These are phyloP conservation scores for Rhizomucor pusillus DNA, from an alignment of 371 early-diverging fungal genomes.

Conservation along the genomic window DNA sequence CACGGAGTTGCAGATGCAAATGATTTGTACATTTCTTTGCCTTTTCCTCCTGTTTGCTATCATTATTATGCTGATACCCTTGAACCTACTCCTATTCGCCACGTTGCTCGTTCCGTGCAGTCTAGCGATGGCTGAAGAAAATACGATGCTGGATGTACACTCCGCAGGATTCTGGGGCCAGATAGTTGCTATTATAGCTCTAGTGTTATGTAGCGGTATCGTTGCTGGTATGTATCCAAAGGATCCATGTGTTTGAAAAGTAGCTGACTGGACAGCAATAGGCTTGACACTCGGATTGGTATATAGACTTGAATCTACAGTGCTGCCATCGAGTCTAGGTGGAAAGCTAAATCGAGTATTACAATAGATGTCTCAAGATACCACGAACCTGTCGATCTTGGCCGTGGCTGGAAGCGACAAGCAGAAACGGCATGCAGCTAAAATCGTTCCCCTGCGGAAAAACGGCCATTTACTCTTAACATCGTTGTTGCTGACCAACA, in stretches of 20 bases:
- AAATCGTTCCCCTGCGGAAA: slow-evolving; percentile 63
- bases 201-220: slow-evolving; percentile 76
- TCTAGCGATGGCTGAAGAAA: not conserved
- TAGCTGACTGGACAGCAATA: not conserved
- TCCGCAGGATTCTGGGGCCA: slow-evolving; percentile 40
- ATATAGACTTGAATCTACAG: not conserved
- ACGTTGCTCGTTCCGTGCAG: not conserved
- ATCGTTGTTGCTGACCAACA: slow-evolving; percentile 76
- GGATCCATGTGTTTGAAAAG: too few species aligned
- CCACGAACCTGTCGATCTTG: slow-evolving; percentile 56
- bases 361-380: slow-evolving; percentile 66
- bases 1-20: not conserved
- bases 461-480: slow-evolving; percentile 75
- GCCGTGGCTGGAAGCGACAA: slow-evolving; percentile 60
- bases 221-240: slow-evolving; percentile 66
- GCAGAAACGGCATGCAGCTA: slow-evolving; percentile 59
- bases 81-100: not conserved
- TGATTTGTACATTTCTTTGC: slow-evolving; percentile 1
- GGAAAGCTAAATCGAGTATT: too few species aligned
- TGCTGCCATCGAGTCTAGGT: too few species aligned
- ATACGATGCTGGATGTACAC: not conserved
- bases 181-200: slow-evolving; percentile 37
- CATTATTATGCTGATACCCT: not conserved
- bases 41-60: slow-evolving; percentile 5
- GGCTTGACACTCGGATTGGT: not conserved